Evolutionary conservation across 768 basidiomycete species (phyloP), one percentile per base, ranked within the genome.

Genomic region (Trametes cinnabarina): DNA sequence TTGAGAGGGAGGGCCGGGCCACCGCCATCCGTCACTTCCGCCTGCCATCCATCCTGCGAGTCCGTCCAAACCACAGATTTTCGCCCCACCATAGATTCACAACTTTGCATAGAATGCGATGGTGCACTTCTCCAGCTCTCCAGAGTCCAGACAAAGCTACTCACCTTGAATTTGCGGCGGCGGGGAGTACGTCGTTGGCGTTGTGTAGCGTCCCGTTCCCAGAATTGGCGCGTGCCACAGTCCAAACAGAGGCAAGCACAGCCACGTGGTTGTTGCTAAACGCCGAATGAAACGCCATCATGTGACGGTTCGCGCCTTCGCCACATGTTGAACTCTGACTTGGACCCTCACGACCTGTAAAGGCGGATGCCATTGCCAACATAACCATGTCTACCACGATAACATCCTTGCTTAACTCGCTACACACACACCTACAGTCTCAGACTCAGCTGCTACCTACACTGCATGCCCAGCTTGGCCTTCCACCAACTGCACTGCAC

Each of bases 371-470:
- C 19, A 42, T 37, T 48, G 51, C 56, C 19, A 30, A 40, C 46
- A 6, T n/a, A 46, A 49, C 28, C 40, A 65, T 65, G 64, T 72
- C 98, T 93, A 68, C 94, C 86, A 74, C 97, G 90, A 57, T 92
- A 46, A 90, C 86, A 35, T 77, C 86, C 11, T 79, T 93, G 15
- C 78, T 94, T 9, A 84, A 88, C 69, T 87, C 90, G 20, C 71
- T 94, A 25, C 89, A 92, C 62, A 79, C 84, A 3, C 88, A 90
- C 69, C 75, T 94, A 5, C 88, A 89, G 70, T 74, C 85, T 1
- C 92, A 95, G 72, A 92, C 90, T 0, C 86, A 89, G 61, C 78
- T 92, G 30, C 77, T 96, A 2, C 92, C 92, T 15, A 84, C 86
- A 7, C 77, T 96, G 4, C 92, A 95, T 71, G 78, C 83, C 1